Base-by-base conservation (phyloP, 2,329 filamentous ascomycete genomes). In the Exophiala sp. region DNA sequence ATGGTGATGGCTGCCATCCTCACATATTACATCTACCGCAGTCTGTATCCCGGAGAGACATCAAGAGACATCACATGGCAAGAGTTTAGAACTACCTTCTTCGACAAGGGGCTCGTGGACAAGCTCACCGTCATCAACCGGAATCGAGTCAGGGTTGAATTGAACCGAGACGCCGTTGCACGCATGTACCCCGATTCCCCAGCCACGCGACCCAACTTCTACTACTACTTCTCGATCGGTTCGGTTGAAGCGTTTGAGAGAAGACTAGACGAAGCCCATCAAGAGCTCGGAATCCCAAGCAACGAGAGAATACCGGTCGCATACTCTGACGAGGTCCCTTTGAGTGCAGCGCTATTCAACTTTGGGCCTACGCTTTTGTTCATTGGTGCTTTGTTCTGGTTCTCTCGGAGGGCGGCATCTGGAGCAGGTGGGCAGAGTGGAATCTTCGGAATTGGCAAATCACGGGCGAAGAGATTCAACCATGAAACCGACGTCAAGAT, bases 401-500 rank as follows among this genome's bases (percentile, higher is more conserved):
- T 90, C 46, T 85, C 86, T 48, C 78, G 86, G 58, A 82, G 88
- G 62, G 88, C 88, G 51, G 79, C 81, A 46, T 80, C 81, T 46
- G 80, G 80, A 53, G 81, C 77, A 55, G 82, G 80, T 50, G 77
- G 79, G 21, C 72, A 77, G 43, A 83, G 83, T 63, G 88, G 90
- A 58, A 86, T 97, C 64, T 98, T 98, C 65, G 90, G 89, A 59
- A 95, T 98, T 71, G 87, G 90, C 60, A 91, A 93, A 77, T 96
- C 89, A 70, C 83, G 88, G 63, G 93, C 93, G 21, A 97, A 95
- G 76, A 86, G 87, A 63, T 98, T 97, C 76, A 98, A 96, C 68
- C 90, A 96, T 61, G 93, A 98, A 74, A 88, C 87, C 9, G 88
- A 93, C 50, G 80, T 98, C 73, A 95, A 95, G 72, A 90, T 94